Evolutionary conservation across 306 rosid species (phyloP).

Genomic region (Quillaja saponaria): DNA sequence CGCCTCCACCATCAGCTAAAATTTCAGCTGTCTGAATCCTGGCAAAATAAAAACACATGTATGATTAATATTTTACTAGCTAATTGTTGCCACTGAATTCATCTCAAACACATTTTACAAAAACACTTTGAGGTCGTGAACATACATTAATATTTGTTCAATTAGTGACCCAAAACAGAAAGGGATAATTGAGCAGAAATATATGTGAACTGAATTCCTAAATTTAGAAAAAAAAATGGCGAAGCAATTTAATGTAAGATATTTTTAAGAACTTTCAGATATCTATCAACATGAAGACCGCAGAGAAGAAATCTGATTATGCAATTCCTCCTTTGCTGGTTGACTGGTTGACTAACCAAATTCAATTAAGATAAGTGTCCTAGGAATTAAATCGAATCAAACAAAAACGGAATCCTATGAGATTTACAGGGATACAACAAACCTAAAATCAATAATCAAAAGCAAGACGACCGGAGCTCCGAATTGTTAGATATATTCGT

Average conservation of each 20-base stretch:
- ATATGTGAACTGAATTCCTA: too few relatives aligned
- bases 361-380: constrained; percentile 21
- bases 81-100: neutral
- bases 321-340: constrained; percentile 10
- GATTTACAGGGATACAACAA: constrained; percentile 17
- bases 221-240: constrained; percentile 10
- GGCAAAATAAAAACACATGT: neutral
- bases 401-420: constrained; percentile 31
- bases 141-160: too few relatives aligned
- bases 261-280: constrained; percentile 1
- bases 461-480: constrained; percentile 4
- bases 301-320: neutral
- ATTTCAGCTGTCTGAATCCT: neutral
- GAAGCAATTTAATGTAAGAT: constrained; percentile 26
- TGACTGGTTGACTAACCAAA: constrained; percentile 14
- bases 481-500: constrained; percentile 8
- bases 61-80: neutral
- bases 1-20: neutral
- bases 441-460: constrained; percentile 32
- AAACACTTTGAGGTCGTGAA: too few relatives aligned
- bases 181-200: too few relatives aligned
- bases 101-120: too few relatives aligned
- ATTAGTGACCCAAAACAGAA: too few relatives aligned
- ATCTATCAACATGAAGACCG: neutral
- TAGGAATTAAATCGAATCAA: constrained; percentile 19